Conservation (phyloP, 495 filamentous ascomycete species). For the Sphaerosporella brunnea region DNA sequence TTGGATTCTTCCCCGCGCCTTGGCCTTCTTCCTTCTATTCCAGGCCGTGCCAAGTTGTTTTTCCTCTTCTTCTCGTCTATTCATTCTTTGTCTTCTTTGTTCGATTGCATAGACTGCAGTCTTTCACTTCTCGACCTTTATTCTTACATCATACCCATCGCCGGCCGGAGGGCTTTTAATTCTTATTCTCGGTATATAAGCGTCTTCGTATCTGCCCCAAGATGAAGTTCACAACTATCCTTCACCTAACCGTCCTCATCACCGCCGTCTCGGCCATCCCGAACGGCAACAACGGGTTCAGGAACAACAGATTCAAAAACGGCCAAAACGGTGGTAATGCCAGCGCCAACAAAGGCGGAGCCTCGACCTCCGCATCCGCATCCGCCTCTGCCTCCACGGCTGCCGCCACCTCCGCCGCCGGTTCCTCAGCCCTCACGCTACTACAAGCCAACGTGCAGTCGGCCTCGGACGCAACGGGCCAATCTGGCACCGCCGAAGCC, state of each 20-base stretch:
- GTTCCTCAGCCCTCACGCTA: constrained; percentile 8
- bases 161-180: no score
- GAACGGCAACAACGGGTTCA: neutral
- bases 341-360: no score
- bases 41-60: no score
- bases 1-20: no score
- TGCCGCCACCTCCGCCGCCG: no score
- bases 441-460: constrained; percentile 19
- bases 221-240: neutral
- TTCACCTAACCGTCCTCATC: neutral
- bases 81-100: neutral
- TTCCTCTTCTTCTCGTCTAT: neutral
- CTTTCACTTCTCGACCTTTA: neutral
- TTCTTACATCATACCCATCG: no score
- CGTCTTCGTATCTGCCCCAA: neutral
- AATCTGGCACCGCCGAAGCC: constrained; percentile 11
- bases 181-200: no score
- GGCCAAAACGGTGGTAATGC: no score
- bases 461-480: constrained; percentile 18
- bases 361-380: no score
- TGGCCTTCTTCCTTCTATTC: no score
- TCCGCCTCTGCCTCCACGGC: no score
- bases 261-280: neutral
- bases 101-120: neutral
- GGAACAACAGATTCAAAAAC: no score